phyloP scores from a whole-genome alignment of 306 rosid species.

The Erythrophleum fordii region DNA sequence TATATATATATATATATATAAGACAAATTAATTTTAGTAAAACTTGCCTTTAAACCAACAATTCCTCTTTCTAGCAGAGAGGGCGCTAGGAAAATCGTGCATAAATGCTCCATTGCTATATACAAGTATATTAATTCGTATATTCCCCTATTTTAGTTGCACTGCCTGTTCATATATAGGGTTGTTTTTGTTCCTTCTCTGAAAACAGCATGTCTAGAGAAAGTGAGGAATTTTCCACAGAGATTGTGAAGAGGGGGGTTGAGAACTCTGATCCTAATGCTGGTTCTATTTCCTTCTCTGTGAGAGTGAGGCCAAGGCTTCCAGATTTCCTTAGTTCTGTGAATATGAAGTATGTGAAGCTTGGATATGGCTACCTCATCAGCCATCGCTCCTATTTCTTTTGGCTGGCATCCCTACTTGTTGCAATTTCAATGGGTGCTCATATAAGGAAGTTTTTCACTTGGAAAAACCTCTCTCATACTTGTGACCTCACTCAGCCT shows the following conservation, averaged over 20 bases:
- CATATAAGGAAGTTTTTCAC: constrained; percentile 33
- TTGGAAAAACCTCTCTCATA: constrained; percentile 28
- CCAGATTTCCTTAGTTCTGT: constrained; percentile 60
- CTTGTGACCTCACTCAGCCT: constrained; percentile 39
- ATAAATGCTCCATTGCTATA: background rate
- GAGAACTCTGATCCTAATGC: constrained; percentile 40
- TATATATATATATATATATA: background rate
- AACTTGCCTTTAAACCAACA: too few species aligned
- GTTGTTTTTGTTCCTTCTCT: too few species aligned
- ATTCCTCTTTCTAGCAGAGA: background rate
- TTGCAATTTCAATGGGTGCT: constrained; percentile 35
- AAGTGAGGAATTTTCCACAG: constrained; percentile 50
- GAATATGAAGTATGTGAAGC: constrained; percentile 54
- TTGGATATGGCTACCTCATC: constrained; percentile 56
- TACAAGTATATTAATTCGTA: too few species aligned
- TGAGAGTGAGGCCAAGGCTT: constrained; percentile 46
- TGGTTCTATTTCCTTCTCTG: constrained; percentile 48
- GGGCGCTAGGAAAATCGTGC: background rate
- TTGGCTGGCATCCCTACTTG: constrained; percentile 37
- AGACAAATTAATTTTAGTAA: too few species aligned
- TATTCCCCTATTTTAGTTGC: too few species aligned
- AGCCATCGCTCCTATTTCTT: constrained; percentile 39
- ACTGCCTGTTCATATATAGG: too few species aligned
- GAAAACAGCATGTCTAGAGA: constrained; percentile 43
- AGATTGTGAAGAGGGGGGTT: constrained; percentile 43